Conservation (phyloP, 352 stramenopile species). For the Thalassiosira mediterranea region DNA sequence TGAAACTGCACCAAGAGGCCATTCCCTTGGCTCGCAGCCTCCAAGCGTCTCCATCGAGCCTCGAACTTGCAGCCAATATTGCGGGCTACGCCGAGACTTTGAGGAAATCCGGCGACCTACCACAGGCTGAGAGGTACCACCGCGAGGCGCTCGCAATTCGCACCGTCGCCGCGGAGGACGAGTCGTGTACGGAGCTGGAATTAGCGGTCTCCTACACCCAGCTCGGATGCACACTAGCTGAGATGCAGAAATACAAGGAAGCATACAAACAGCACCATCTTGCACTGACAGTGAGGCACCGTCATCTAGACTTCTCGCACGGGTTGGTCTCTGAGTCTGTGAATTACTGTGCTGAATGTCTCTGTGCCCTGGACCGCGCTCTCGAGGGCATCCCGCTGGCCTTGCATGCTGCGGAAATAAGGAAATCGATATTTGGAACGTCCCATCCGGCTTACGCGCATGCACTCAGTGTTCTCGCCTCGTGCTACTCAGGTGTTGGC, state of each 20-base stretch:
- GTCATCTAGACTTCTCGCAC: conserved; percentile 61
- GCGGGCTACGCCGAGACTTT: conserved; percentile 40
- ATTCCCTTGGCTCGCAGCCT: not conserved
- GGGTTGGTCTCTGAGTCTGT: conserved; percentile 60
- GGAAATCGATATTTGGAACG: conserved; percentile 57
- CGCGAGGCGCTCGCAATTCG: conserved; percentile 33
- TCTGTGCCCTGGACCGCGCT: conserved; percentile 44
- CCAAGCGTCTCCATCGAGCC: too few species aligned
- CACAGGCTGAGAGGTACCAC: conserved; percentile 29
- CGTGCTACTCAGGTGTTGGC: conserved; percentile 50
- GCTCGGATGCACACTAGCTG: conserved; percentile 55
- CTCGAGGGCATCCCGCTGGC: conserved; percentile 53
- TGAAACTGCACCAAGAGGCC: conserved; percentile 18
- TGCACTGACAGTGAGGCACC: conserved; percentile 48
- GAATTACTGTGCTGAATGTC: conserved; percentile 62
- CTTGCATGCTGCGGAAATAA: conserved; percentile 57
- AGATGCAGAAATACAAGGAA: conserved; percentile 50
- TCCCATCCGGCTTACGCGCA: conserved; percentile 61
- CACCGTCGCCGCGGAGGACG: conserved; percentile 33
- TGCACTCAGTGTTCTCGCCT: conserved; percentile 59
- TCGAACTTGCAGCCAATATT: not conserved
- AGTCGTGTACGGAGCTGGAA: conserved; percentile 56
- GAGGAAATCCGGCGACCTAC: conserved; percentile 43
- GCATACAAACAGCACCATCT: conserved; percentile 51
- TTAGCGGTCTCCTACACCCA: conserved; percentile 58